Evolutionary conservation across 192 early-diverging fungal species (phyloP), one percentile per base, ranked within the genome.

Genomic region (Paraglomus brasilianum): DNA sequence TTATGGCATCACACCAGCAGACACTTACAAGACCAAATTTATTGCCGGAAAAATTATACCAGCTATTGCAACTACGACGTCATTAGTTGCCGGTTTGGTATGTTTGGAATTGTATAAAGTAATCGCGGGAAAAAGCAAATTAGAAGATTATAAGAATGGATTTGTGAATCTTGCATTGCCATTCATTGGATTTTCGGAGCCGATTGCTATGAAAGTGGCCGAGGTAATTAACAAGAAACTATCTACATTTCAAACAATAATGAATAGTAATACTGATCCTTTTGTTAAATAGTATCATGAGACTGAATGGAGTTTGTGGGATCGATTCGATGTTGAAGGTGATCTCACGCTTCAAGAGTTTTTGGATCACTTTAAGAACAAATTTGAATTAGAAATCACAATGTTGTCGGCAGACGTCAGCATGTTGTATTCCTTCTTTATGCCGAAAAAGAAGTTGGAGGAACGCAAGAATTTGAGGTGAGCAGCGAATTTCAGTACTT

Each of bases 141-240:
- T 98, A 39, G 96, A 98, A 41, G 92, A 95, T 71, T 98, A 92
- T 87, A 98, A 98, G 86, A 98, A 98, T 77, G 96, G 95, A 10
- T 98, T 98, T 76, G 83, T 97, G 63, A 98, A 98, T 79, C 77
- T 98, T 70, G 95, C 96, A 1, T 77, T 98, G 64, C 96, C 96
- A 15, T 97, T 98, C 90, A 93, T 96, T 86, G 95, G 89, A n/a
- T 98, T 98, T 79, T 98, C 96, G 36, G 96, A 98, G 76, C 96
- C 96, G 9, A 94, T 98, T 72, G 87, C 88, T n/a, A 89, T 91
- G 1, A 88, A 81, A 17, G 92, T 86, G 72, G 78, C 86, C 56
- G 88, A n/a, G n/a, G n/a, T n/a, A n/a, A n/a, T n/a, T n/a, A n/a
- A n/a, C n/a, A n/a, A n/a, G n/a, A n/a, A n/a, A n/a, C n/a, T 62